Evolutionary conservation across 1,284 basidiomycete genomes (phyloP).

Genomic region (Erythrobasidium hasegawianum): DNA sequence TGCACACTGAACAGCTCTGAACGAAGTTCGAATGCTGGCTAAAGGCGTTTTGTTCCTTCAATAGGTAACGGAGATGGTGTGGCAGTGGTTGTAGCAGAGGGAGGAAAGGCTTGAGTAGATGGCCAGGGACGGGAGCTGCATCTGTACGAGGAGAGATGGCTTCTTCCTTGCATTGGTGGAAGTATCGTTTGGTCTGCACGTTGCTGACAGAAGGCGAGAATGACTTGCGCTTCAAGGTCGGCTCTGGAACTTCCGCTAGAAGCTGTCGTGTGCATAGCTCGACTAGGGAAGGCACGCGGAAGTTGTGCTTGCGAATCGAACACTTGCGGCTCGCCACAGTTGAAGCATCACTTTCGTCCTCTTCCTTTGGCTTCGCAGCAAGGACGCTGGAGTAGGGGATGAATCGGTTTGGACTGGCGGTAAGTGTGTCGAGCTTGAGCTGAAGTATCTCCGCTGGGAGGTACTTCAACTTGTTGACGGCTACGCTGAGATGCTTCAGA

Average conservation of each 20-base stretch:
- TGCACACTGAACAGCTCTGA: constrained; percentile 17
- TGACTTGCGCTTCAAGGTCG: constrained; percentile 34
- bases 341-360: background rate
- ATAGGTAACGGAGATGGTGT: constrained; percentile 22
- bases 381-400: background rate
- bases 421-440: constrained; percentile 32
- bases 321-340: constrained; percentile 3
- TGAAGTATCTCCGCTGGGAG: constrained; percentile 42
- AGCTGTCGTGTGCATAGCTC: constrained; percentile 8
- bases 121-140: constrained; percentile 2
- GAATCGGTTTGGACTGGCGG: constrained; percentile 16
- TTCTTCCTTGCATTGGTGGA: constrained; percentile 11
- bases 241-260: constrained; percentile 22
- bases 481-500: constrained; percentile 37
- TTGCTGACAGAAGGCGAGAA: constrained; percentile 35
- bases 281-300: constrained; percentile 11
- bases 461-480: constrained; percentile 36
- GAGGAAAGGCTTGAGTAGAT: constrained; percentile 36
- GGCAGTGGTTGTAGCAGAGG: constrained; percentile 19
- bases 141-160: constrained; percentile 6
- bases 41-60: constrained; percentile 5
- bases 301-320: constrained; percentile 14
- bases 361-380: background rate
- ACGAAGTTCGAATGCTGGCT: background rate
- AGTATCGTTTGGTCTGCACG: background rate